Base-by-base conservation (phyloP, 768 basidiomycete species). In the Lactifluus hygrophoroides region DNA sequence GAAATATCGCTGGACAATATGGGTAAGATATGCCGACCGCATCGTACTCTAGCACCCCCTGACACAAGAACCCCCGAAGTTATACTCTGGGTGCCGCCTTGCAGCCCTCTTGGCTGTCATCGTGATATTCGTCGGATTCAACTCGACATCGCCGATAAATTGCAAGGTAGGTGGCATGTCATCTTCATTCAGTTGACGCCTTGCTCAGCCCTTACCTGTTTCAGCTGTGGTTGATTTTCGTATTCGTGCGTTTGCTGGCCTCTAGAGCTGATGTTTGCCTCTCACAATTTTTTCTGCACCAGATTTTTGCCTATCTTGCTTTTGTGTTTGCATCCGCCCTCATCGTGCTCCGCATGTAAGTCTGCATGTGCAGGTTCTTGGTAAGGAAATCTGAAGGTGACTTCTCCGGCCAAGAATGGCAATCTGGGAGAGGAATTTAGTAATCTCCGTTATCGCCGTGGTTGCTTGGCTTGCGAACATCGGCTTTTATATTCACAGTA, bases 301-400 rank as follows among this genome's bases (percentile, higher is more conserved):
- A 61, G 60, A 21, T 58, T 17, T 60, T 58, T 40, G 60, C 56
- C 1, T 61, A 61, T 53, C n/a, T 25, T 27, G 57, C 60, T 7
- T 61, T 61, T 32, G 40, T 61, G n/a, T 61, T 52, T 17, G 60
- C 60, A 5, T 53, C 60, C 1, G 57, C 50, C 32, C 60, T 61
- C 13, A 53, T 61, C 14, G 40, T 61, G 21, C 51, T 61, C n/a
- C 60, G 60, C 17, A 49, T 61, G 60, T 61, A 28, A 43, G 60
- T 49, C 17, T 45, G 14, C 38, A 17, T 25, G 45, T 45, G 13
- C 23, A 21, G 30, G 17, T 9, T 21, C 13, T 11, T 5, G 2
- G n/a, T 27, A 11, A 9, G n/a, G 32, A 5, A 32, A 21, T 35
- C 21, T 53, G 28, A 43, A 16, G 10, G 8, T 30, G 3, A 5